Conservation (phyloP, 352 stramenopile genomes). For the Phytopythium mirpurense region DNA sequence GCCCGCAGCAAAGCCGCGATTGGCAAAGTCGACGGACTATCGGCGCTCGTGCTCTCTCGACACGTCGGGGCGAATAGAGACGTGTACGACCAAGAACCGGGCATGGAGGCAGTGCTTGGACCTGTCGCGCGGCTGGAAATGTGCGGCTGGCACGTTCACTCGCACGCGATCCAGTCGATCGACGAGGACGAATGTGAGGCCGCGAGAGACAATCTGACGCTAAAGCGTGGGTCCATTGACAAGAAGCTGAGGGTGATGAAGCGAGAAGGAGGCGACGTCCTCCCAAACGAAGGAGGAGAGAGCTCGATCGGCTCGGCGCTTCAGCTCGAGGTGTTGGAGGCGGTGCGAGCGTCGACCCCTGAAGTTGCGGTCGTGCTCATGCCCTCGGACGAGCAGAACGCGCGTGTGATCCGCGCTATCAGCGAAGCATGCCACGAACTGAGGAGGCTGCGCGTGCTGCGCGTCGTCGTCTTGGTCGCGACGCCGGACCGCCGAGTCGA, state of each 20-base stretch:
- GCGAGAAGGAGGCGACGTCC: neutral
- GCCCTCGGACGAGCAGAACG: slow-evolving; percentile 48
- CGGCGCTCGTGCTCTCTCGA: slow-evolving; percentile 29
- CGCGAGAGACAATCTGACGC: slow-evolving; percentile 14
- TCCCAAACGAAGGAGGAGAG: neutral
- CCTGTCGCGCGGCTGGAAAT: slow-evolving; percentile 46
- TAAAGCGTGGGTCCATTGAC: neutral
- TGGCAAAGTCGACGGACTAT: slow-evolving; percentile 50
- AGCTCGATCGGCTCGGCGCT: neutral
- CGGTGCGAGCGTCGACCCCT: slow-evolving; percentile 25
- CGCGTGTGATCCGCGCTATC: slow-evolving; percentile 43
- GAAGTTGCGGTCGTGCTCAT: slow-evolving; percentile 64
- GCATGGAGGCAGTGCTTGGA: slow-evolving; percentile 7
- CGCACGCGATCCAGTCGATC: slow-evolving; percentile 31
- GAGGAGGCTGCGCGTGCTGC: slow-evolving; percentile 37
- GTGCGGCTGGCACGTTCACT: slow-evolving; percentile 56
- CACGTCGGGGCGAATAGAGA: slow-evolving; percentile 15
- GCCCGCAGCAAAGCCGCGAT: slow-evolving; percentile 46
- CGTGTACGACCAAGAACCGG: neutral
- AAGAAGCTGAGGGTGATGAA: neutral
- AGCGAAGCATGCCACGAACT: slow-evolving; percentile 42
- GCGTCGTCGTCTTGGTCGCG: slow-evolving; percentile 51
- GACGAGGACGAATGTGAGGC: slow-evolving; percentile 3
- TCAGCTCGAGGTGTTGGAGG: slow-evolving; percentile 20
- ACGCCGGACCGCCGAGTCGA: slow-evolving; percentile 13